Evolutionary conservation across 169 alveolate species (phyloP).

Genomic region (Theileria annulata): DNA sequence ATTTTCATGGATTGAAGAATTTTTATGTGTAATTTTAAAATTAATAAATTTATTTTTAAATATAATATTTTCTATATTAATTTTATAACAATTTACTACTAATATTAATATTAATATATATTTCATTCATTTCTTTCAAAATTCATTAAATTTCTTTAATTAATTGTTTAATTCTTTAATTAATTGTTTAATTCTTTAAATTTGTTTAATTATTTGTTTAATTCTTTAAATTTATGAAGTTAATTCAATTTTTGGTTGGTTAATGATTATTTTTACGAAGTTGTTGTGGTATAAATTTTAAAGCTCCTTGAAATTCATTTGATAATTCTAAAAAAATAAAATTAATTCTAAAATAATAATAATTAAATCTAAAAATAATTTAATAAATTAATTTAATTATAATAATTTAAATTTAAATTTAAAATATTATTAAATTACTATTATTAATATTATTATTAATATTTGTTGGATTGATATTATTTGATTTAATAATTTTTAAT

Average conservation of each 20-base stretch:
- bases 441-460: no score
- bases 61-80: neutral
- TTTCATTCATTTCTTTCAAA: neutral
- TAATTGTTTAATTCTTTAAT: neutral
- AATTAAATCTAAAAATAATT: no score
- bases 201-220: neutral
- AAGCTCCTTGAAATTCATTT: conserved; percentile 13
- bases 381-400: no score
- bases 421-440: no score
- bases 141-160: neutral
- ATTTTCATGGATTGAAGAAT: no score
- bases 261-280: conserved; percentile 5
- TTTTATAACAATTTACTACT: neutral
- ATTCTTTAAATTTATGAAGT: neutral
- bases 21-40: no score
- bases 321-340: neutral
- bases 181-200: neutral
- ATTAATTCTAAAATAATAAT: no score
- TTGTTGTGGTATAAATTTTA: conserved; percentile 44
- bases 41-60: neutral
- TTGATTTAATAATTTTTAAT: no score
- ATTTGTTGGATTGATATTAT: no score
- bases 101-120: no score
- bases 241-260: no score
- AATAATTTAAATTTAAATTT: no score